Evolutionary conservation across 2,329 filamentous ascomycete species (phyloP).

Genomic region (Phaeosphaeria sp.): DNA sequence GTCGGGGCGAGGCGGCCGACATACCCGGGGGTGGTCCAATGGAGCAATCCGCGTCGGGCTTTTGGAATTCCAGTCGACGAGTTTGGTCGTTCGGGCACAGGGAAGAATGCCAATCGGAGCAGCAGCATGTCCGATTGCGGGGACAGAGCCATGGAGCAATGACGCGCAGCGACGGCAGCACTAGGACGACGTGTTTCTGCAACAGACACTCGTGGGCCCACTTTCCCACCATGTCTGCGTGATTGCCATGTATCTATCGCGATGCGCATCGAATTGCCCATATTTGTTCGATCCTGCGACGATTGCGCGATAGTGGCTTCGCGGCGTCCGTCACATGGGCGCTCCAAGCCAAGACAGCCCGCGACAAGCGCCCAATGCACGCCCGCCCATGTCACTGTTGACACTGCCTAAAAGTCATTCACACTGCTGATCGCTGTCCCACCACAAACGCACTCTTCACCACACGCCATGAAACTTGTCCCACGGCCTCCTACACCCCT

Average conservation of each 20-base stretch:
- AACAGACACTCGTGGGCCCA: constrained; percentile 13
- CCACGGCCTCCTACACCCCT: constrained; percentile 25
- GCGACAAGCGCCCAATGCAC: constrained; percentile 36
- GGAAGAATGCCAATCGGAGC: constrained; percentile 13
- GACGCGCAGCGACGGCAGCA: constrained; percentile 15
- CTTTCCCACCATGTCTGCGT: background rate
- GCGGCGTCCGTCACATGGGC: constrained; percentile 36
- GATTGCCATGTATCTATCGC: constrained; percentile 13
- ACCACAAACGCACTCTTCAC: constrained; percentile 13
- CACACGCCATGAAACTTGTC: constrained; percentile 41
- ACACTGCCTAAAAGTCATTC: constrained; percentile 14
- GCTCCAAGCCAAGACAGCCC: constrained; percentile 30
- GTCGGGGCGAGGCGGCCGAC: constrained; percentile 4
- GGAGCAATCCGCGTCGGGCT: constrained; percentile 22
- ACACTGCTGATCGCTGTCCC: background rate
- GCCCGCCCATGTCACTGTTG: constrained; percentile 29
- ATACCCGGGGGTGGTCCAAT: constrained; percentile 9
- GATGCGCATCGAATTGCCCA: constrained; percentile 13
- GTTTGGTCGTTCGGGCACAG: background rate
- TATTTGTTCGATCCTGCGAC: constrained; percentile 9
- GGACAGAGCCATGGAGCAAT: constrained; percentile 12
- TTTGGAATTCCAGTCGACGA: constrained; percentile 21
- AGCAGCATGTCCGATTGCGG: constrained; percentile 9
- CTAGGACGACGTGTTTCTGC: constrained; percentile 2
- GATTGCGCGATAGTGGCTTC: constrained; percentile 20